Base-by-base conservation (phyloP, 2,329 filamentous ascomycete genomes). In the Phialophora chinensis region DNA sequence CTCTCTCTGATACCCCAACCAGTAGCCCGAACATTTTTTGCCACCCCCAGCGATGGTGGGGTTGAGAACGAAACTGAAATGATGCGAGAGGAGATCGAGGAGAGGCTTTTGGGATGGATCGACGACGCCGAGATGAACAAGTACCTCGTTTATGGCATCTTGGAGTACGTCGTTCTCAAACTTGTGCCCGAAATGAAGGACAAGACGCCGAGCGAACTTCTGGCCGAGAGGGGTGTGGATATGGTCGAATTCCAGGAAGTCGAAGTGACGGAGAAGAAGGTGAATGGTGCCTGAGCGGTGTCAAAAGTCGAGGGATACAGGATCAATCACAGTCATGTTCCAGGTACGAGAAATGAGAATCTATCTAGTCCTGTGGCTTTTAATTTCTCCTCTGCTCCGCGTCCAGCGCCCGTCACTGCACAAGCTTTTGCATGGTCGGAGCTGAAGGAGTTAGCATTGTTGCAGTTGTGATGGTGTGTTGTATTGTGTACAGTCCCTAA, bases 81-180 rank as follows among this genome's bases (percentile, higher is more conserved):
- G 60, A 81, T 88, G 65, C 78, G 87, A 53, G 78, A 80, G 67
- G 85, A 89, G 72, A 84, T 92, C 69, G 87, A 89, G 74, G 81
- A 82, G 62, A 80, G 82, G 27, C 81, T 93, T 54, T 82, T 98
- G 55, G 87, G 90, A 73, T 82, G 93, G 44, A 89, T 97, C 71
- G 87, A 86, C 17, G 93, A 97, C 78, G 83, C 86, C 60, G 97
- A 97, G 79, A 90, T 93, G 79, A 99, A 99, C 80, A 96, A 93
- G 80, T 93, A 97, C 79, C 81, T 98, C 35, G 82, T 97, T 72
- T 97, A 96, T 75, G 84, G 87, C 53, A 83, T 95, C 56, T 80
- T 98, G 38, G 95, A 99, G 79, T 79, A 94, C 65, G 77, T 97
- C 1, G 82, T 97, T n/a, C 86, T 92, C 64, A 87, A 90, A 70